Percentiles rank a stretch among this genome's conserved stretches.
phyloP scores from a whole-genome alignment of 2,329 filamentous ascomycete genomes.

The Pseudogymnoascus sp. region DNA sequence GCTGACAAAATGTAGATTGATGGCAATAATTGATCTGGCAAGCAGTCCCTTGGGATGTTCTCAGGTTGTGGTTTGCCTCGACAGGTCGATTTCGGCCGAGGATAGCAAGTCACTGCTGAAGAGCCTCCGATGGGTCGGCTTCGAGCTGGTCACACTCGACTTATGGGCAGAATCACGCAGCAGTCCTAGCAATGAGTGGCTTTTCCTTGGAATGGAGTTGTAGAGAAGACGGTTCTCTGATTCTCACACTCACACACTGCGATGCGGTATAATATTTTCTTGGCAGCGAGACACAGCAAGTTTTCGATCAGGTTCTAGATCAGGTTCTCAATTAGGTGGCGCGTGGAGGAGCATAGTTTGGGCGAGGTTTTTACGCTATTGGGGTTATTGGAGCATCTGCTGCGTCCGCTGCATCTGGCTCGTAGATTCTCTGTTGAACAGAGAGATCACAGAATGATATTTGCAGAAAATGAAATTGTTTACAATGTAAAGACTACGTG shows the following conservation, averaged over 20 bases:
- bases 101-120: constrained; percentile 62
- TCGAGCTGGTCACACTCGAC: constrained; percentile 72
- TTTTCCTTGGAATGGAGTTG: constrained; percentile 83
- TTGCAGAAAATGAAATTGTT: not conserved
- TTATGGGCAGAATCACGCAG: constrained; percentile 54
- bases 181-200: constrained; percentile 67
- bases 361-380: constrained; percentile 4
- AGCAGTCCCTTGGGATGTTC: constrained; percentile 67
- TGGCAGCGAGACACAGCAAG: constrained; percentile 4
- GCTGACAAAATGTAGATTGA: constrained; percentile 50
- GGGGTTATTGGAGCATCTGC: constrained; percentile 1
- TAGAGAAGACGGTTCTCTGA: constrained; percentile 32
- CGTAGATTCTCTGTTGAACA: not conserved
- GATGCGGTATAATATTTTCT: not conserved
- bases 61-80: constrained; percentile 72
- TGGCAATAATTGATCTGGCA: constrained; percentile 84
- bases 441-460: not conserved
- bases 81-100: constrained; percentile 55
- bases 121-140: constrained; percentile 89
- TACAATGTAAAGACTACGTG: not conserved
- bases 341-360: constrained; percentile 3
- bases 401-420: not conserved
- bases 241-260: not conserved
- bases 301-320: constrained; percentile 2
- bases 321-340: constrained; percentile 2